phyloP scores from a whole-genome alignment of 768 basidiomycete genomes.

The Kwoniella dejecticola region DNA sequence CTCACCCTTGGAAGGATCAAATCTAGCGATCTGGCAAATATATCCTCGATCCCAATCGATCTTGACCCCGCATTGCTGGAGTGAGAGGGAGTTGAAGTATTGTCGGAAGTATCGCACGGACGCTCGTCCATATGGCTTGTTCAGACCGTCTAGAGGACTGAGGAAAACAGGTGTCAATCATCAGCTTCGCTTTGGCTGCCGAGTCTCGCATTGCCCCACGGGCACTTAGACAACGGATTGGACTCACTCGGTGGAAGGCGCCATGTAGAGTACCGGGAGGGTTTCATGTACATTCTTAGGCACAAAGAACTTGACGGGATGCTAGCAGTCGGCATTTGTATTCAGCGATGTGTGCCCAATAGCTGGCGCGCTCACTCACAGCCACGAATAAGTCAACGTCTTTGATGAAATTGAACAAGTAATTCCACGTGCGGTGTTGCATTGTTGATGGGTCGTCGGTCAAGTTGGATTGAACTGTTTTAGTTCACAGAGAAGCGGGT shows the following conservation, averaged over 20 bases:
- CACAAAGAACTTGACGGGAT: constrained; percentile 92
- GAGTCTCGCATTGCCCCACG: not conserved
- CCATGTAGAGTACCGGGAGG: constrained; percentile 53
- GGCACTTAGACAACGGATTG: not conserved
- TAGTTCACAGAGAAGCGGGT: not conserved
- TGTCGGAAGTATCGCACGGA: constrained; percentile 49
- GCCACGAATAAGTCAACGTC: constrained; percentile 83
- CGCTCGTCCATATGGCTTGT: constrained; percentile 69
- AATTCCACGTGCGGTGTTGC: constrained; percentile 91
- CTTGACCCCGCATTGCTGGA: constrained; percentile 48
- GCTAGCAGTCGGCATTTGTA: constrained; percentile 53
- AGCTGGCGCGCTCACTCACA: constrained; percentile 58
- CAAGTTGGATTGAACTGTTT: constrained; percentile 66
- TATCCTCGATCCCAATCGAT: constrained; percentile 68
- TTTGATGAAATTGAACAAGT: constrained; percentile 89
- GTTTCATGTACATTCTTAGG: constrained; percentile 74
- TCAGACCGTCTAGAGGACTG: constrained; percentile 79
- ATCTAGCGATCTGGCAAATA: constrained; percentile 87
- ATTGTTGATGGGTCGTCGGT: constrained; percentile 78
- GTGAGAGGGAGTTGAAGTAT: constrained; percentile 47
- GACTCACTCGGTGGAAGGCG: constrained; percentile 39
- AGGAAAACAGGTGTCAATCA: not conserved
- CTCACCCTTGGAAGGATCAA: constrained; percentile 85
- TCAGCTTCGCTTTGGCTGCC: not conserved
- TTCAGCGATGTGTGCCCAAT: not conserved